These are phyloP conservation scores for Leccinum ochraceum DNA, from an alignment of 768 basidiomycete genomes.

Conservation along the genomic window DNA sequence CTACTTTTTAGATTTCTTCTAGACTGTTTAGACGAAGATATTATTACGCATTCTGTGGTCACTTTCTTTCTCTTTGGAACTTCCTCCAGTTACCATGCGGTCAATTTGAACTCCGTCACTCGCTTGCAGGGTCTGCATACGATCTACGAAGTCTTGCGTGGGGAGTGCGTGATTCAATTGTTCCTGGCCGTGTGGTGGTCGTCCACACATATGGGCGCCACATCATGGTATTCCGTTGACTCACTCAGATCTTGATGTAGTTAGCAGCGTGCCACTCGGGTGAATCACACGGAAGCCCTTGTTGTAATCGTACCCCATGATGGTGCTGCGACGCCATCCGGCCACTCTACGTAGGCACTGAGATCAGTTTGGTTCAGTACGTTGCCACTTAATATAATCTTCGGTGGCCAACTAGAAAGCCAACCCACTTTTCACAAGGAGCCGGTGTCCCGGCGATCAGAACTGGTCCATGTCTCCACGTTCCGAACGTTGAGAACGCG, in stretches of 20 bases:
- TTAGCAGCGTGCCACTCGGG: neutral
- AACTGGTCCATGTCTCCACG: neutral
- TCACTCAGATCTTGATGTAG: neutral
- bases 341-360: neutral
- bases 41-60: constrained; percentile 14
- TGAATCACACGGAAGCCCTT: neutral
- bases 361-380: neutral
- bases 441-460: constrained; percentile 5
- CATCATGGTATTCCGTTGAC: constrained; percentile 2
- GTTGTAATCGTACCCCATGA: neutral
- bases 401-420: neutral
- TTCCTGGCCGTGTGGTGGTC: constrained; percentile 7
- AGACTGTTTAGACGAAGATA: constrained; percentile 24
- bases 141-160: constrained; percentile 17
- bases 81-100: constrained; percentile 11
- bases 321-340: constrained; percentile 1
- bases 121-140: constrained; percentile 14
- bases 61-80: constrained; percentile 18
- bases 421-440: constrained; percentile 1
- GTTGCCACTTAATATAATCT: neutral
- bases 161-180: constrained; percentile 10
- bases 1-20: constrained; percentile 30
- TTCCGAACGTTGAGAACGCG: constrained; percentile 7
- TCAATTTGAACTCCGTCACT: constrained; percentile 8
- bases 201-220: constrained; percentile 9